A percentile compares a stretch with the other conserved stretches of the same genome.
phyloP scores from a whole-genome alignment of 495 filamentous ascomycete genomes.

The Penicillium atrosanguineum region DNA sequence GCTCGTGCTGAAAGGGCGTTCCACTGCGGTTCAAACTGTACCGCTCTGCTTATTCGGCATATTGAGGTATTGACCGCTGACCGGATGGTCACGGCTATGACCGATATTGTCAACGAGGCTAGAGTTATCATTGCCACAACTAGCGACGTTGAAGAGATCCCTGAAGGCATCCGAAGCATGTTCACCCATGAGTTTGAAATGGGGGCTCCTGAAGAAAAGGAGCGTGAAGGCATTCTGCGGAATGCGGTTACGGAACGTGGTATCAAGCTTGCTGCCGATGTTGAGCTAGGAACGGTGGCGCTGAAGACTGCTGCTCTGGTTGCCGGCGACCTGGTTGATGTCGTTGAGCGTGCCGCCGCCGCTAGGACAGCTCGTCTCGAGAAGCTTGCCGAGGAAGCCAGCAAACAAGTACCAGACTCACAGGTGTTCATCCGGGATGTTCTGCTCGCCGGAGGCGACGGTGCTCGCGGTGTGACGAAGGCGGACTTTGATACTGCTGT shows the following conservation, averaged over 20 bases:
- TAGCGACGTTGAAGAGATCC: slow-evolving; percentile 89
- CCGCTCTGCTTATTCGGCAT: slow-evolving; percentile 79
- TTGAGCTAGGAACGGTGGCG: slow-evolving; percentile 78
- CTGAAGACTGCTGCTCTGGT: slow-evolving; percentile 95
- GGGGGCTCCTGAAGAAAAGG: slow-evolving; percentile 86
- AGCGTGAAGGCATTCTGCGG: slow-evolving; percentile 81
- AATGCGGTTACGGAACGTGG: slow-evolving; percentile 73
- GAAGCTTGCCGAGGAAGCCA: slow-evolving; percentile 52
- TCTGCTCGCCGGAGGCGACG: slow-evolving; percentile 82
- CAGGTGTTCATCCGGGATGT: slow-evolving; percentile 73
- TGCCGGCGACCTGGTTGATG: slow-evolving; percentile 89
- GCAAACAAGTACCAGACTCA: slow-evolving; percentile 31
- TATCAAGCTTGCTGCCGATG: slow-evolving; percentile 70
- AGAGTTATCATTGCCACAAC: slow-evolving; percentile 89
- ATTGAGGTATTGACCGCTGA: slow-evolving; percentile 90
- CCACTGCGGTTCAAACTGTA: slow-evolving; percentile 78
- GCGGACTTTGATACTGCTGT: slow-evolving; percentile 87
- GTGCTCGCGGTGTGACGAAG: slow-evolving; percentile 73
- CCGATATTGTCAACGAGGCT: slow-evolving; percentile 68
- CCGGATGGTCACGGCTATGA: slow-evolving; percentile 78
- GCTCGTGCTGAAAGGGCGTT: slow-evolving; percentile 85
- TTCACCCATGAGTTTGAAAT: slow-evolving; percentile 97
- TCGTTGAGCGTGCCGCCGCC: slow-evolving; percentile 83
- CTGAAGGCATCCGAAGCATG: slow-evolving; percentile 81
- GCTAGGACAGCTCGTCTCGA: slow-evolving; percentile 73